Evolutionary conservation across 306 rosid genomes (phyloP).

Genomic region (Malus sylvestris): DNA sequence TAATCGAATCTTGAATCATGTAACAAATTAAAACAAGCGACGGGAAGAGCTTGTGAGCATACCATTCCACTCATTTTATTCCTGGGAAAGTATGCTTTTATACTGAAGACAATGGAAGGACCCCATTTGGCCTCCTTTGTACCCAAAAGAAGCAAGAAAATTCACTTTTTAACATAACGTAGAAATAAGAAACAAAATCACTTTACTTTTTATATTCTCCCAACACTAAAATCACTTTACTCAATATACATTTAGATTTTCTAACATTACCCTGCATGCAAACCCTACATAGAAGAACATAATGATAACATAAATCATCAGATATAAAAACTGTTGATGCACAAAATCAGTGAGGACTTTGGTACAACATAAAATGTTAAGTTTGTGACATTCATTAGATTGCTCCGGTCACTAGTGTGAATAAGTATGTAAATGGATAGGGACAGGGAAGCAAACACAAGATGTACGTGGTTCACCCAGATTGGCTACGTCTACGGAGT

Average conservation of each 20-base stretch:
- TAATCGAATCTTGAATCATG: not conserved
- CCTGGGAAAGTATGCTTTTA: not conserved
- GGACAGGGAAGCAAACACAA: too few species aligned
- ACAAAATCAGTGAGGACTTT: too few species aligned
- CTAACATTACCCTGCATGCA: not conserved
- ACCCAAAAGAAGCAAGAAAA: not conserved
- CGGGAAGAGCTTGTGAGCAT: not conserved
- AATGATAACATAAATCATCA: not conserved
- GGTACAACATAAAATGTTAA: too few species aligned
- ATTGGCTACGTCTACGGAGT: too few species aligned
- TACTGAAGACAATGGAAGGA: not conserved
- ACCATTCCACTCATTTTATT: not conserved
- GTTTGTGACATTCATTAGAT: too few species aligned
- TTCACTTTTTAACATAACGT: not conserved
- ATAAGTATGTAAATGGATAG: too few species aligned
- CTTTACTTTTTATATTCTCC: not conserved
- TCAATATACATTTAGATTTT: too few species aligned
- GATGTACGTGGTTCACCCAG: too few species aligned
- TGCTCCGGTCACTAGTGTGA: too few species aligned
- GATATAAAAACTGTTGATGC: not conserved
- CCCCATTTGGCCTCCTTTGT: not conserved
- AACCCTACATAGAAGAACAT: not conserved
- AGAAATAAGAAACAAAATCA: not conserved
- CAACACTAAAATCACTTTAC: not conserved
- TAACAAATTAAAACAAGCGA: not conserved